phyloP scores from a whole-genome alignment of 352 stramenopile species.

The Phytopythium litorale region DNA sequence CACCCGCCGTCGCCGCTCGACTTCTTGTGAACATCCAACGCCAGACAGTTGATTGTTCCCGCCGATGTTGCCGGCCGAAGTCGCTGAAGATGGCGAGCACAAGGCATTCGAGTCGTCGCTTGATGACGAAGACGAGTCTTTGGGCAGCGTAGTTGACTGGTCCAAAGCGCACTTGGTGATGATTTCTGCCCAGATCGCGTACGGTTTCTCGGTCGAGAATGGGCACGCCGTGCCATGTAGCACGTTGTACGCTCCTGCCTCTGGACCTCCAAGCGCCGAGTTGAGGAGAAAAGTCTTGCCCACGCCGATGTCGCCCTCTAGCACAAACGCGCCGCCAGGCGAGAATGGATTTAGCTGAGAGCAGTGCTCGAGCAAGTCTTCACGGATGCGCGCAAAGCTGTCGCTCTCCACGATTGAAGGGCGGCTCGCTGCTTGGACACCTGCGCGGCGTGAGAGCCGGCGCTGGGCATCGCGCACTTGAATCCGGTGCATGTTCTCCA shows the following conservation, averaged over 20 bases:
- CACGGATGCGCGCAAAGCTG: conserved; percentile 45
- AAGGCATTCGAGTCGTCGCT: background rate
- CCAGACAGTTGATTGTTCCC: background rate
- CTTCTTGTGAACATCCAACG: conserved; percentile 13
- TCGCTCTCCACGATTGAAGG: conserved; percentile 63
- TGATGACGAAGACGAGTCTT: background rate
- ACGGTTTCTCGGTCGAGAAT: conserved; percentile 72
- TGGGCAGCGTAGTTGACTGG: background rate
- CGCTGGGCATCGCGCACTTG: conserved; percentile 79
- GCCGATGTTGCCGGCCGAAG: background rate
- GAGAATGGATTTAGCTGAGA: conserved; percentile 62
- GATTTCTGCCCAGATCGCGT: conserved; percentile 78
- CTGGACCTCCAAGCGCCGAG: conserved; percentile 43
- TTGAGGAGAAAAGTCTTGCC: conserved; percentile 81
- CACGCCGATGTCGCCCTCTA: conserved; percentile 82
- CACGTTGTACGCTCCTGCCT: conserved; percentile 51
- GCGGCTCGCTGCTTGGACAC: conserved; percentile 34
- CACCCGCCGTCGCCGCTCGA: conserved; percentile 44
- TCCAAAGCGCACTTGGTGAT: conserved; percentile 63
- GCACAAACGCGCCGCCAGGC: conserved; percentile 62
- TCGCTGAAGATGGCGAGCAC: background rate
- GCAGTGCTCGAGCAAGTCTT: conserved; percentile 57
- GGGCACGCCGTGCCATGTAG: conserved; percentile 68
- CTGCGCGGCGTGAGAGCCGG: conserved; percentile 47
- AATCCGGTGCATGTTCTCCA: conserved; percentile 86